A percentile compares a stretch with the other conserved stretches of the same genome.
Conservation (phyloP, 257 asterid genomes). For the Forsythia suspensa region DNA sequence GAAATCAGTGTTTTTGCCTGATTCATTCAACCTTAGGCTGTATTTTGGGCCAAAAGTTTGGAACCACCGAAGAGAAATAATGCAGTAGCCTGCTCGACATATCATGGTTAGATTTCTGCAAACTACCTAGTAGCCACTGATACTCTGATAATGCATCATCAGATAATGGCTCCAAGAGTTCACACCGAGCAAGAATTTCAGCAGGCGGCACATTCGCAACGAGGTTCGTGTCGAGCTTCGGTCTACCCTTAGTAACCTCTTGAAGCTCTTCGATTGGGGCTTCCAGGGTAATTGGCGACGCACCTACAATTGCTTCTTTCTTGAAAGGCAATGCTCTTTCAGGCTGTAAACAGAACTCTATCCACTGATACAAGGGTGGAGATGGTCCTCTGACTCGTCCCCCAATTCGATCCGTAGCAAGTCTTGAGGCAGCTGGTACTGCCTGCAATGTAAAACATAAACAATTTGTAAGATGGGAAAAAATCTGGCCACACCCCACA, state of each 20-base stretch:
- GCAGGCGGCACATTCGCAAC: conserved; percentile 59
- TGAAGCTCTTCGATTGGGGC: conserved; percentile 31
- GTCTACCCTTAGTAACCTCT: conserved; percentile 40
- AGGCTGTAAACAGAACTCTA: conserved; percentile 80
- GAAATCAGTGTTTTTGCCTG: not conserved
- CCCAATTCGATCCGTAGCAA: conserved; percentile 57
- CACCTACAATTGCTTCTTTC: conserved; percentile 65
- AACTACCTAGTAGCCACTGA: conserved; percentile 50
- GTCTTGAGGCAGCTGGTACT: conserved; percentile 63
- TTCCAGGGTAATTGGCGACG: conserved; percentile 66
- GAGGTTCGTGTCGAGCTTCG: conserved; percentile 78
- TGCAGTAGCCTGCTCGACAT: conserved; percentile 27
- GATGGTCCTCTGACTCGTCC: conserved; percentile 92
- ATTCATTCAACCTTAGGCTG: conserved; percentile 36
- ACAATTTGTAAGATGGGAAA: not conserved
- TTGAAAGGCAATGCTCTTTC: conserved; percentile 67
- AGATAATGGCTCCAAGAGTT: conserved; percentile 78
- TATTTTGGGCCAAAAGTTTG: conserved; percentile 31
- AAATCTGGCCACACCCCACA: not conserved
- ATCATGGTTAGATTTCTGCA: conserved; percentile 41
- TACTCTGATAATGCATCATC: conserved; percentile 63
- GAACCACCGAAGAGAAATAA: conserved; percentile 26
- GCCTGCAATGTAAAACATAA: conserved; percentile 46
- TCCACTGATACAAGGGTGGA: conserved; percentile 79
- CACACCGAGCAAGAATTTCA: conserved; percentile 72